Conservation (phyloP, 306 rosid species). For the Aeschynomene evenia region DNA sequence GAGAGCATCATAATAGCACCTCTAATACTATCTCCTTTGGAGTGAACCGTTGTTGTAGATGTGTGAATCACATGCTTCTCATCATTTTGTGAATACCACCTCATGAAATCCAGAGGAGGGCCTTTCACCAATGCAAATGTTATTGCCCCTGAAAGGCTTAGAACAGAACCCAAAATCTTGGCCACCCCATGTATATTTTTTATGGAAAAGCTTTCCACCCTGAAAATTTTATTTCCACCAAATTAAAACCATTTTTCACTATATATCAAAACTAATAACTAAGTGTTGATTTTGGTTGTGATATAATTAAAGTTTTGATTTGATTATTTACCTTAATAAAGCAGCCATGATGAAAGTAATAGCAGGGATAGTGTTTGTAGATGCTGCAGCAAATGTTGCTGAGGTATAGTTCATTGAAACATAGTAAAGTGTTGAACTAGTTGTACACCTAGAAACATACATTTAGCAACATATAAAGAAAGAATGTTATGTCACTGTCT, state of each 20-base stretch:
- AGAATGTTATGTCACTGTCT: slow-evolving; percentile 5
- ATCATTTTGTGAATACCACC: slow-evolving; percentile 36
- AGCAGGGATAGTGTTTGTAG: slow-evolving; percentile 75
- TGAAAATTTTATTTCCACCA: slow-evolving; percentile 35
- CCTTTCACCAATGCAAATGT: slow-evolving; percentile 78
- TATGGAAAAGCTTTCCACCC: slow-evolving; percentile 67
- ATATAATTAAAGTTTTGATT: neutral
- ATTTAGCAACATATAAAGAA: neutral
- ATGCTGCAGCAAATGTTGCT: slow-evolving; percentile 92
- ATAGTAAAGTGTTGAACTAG: slow-evolving; percentile 78
- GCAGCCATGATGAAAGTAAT: slow-evolving; percentile 76
- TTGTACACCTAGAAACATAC: slow-evolving; percentile 65
- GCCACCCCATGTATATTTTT: slow-evolving; percentile 60
- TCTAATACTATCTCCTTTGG: slow-evolving; percentile 47
- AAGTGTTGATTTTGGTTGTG: neutral
- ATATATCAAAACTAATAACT: neutral
- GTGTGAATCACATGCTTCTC: slow-evolving; percentile 14
- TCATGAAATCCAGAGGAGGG: slow-evolving; percentile 54
- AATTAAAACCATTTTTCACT: neutral
- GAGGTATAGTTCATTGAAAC: slow-evolving; percentile 72
- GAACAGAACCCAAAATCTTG: slow-evolving; percentile 64
- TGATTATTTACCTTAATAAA: slow-evolving; percentile 51
- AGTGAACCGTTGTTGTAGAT: slow-evolving; percentile 18
- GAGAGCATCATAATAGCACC: slow-evolving; percentile 79
- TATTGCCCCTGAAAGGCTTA: slow-evolving; percentile 72